Evolutionary conservation across 306 rosid genomes (phyloP).

Genomic region (Acmispon strigosus): DNA sequence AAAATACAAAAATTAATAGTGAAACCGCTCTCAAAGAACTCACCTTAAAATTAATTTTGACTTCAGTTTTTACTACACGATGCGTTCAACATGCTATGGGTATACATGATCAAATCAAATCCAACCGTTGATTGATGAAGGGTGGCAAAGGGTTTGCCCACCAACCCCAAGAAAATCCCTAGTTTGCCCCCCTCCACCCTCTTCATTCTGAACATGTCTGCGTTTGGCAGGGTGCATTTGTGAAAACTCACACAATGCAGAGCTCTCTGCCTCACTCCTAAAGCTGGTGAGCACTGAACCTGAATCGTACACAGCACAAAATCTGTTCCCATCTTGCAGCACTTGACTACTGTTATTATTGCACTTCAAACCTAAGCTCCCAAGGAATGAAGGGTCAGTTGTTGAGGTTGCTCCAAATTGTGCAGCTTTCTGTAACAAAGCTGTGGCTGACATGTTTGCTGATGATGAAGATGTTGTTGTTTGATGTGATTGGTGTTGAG

Average conservation of each 20-base stretch:
- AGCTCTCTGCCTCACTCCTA: slow-evolving; percentile 35
- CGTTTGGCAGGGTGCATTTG: slow-evolving; percentile 64
- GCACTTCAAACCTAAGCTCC: slow-evolving; percentile 54
- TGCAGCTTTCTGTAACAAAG: slow-evolving; percentile 82
- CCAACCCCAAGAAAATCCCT: slow-evolving; percentile 93
- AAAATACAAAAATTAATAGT: too few species aligned
- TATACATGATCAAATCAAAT: slow-evolving; percentile 27
- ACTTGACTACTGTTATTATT: slow-evolving; percentile 16
- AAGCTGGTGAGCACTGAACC: slow-evolving; percentile 22
- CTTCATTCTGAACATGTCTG: slow-evolving; percentile 42
- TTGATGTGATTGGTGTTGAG: slow-evolving; percentile 38
- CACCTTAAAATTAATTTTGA: too few species aligned
- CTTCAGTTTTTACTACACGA: too few species aligned
- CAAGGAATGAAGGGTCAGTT: slow-evolving; percentile 49
- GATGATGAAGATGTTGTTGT: slow-evolving; percentile 32
- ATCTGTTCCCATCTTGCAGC: slow-evolving; percentile 42
- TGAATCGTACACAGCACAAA: slow-evolving; percentile 44
- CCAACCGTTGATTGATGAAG: slow-evolving; percentile 71
- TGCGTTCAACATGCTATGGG: neutral
- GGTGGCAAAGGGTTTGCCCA: slow-evolving; percentile 62
- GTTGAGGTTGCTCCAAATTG: slow-evolving; percentile 69
- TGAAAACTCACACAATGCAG: slow-evolving; percentile 27
- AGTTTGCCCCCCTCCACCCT: slow-evolving; percentile 54
- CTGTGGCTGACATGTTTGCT: slow-evolving; percentile 85
- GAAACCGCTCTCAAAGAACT: too few species aligned